Evolutionary conservation across 1,139 yeast genomes (phyloP).

Genomic region (Debaryomyces robertsiae): DNA sequence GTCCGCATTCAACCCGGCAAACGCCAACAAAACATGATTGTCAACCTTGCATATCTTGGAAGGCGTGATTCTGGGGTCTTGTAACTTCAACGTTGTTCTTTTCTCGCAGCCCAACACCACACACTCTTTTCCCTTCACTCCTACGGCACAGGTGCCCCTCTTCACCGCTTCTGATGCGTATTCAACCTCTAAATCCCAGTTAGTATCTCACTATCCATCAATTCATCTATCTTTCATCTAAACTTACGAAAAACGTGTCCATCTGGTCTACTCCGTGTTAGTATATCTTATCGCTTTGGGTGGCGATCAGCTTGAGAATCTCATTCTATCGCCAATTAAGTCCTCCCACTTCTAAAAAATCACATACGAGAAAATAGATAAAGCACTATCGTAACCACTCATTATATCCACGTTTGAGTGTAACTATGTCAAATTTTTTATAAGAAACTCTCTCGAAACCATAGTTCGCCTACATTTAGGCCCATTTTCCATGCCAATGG

Average conservation of each 20-base stretch:
- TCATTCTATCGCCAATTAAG: no score
- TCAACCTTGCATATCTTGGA: constrained; percentile 91
- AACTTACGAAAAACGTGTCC: constrained; percentile 93
- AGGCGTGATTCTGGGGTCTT: constrained; percentile 95
- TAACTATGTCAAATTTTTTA: constrained; percentile 2
- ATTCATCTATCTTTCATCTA: not conserved
- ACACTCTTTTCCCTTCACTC: constrained; percentile 85
- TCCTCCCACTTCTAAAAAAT: not conserved
- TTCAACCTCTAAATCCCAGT: constrained; percentile 69
- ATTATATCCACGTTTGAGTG: constrained; percentile 33
- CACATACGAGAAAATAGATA: constrained; percentile 92
- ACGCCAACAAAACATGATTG: constrained; percentile 86
- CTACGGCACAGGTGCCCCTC: constrained; percentile 97
- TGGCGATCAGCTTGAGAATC: constrained; percentile 12
- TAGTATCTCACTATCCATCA: constrained; percentile 23
- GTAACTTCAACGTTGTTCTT: constrained; percentile 90
- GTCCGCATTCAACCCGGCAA: constrained; percentile 98
- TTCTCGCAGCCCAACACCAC: constrained; percentile 97
- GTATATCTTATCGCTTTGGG: constrained; percentile 15
- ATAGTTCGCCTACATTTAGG: not conserved
- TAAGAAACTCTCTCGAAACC: constrained; percentile 9
- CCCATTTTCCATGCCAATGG: not conserved
- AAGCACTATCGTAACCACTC: constrained; percentile 99
- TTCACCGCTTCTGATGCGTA: constrained; percentile 98
- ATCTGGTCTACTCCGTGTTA: constrained; percentile 69